Evolutionary conservation across 164 flowering plant genomes (phyloP).

Genomic region (Euptelea pleiosperma): DNA sequence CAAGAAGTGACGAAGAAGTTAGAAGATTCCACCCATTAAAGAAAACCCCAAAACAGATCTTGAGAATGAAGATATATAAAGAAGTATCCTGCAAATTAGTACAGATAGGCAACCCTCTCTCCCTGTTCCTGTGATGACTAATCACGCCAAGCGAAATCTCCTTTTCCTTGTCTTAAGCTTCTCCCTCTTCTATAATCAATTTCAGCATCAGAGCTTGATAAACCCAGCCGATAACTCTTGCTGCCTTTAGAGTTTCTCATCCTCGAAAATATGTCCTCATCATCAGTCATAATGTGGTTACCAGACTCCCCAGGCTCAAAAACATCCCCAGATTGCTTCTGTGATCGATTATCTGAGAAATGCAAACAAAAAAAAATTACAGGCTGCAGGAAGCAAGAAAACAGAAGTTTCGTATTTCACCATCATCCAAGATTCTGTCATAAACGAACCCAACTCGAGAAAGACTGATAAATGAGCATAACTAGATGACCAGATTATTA

Average conservation of each 20-base stretch:
- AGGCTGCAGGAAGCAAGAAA: slow-evolving; percentile 1
- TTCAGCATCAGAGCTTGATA: slow-evolving; percentile 85
- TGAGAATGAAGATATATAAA: slow-evolving; percentile 14
- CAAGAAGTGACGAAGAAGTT: slow-evolving; percentile 13
- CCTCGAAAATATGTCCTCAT: slow-evolving; percentile 54
- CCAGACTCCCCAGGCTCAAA: slow-evolving; percentile 31
- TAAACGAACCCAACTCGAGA: background rate
- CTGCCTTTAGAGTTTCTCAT: slow-evolving; percentile 41
- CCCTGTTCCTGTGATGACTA: slow-evolving; percentile 13
- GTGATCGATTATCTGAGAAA: slow-evolving; percentile 34
- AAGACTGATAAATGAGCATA: background rate
- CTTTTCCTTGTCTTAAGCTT: slow-evolving; percentile 58
- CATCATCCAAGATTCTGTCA: background rate
- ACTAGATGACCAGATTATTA: too few relatives aligned
- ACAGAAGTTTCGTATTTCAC: background rate
- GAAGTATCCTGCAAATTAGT: slow-evolving; percentile 26
- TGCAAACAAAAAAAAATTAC: background rate
- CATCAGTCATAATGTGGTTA: slow-evolving; percentile 30
- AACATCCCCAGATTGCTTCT: slow-evolving; percentile 26
- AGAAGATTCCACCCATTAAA: slow-evolving; percentile 29
- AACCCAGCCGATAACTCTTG: slow-evolving; percentile 53
- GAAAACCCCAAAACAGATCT: slow-evolving; percentile 20
- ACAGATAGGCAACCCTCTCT: slow-evolving; percentile 9
- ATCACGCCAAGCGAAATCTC: slow-evolving; percentile 40
- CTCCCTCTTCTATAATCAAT: slow-evolving; percentile 80